phyloP scores from a whole-genome alignment of 2,329 filamentous ascomycete species.

The Alternaria sp. region DNA sequence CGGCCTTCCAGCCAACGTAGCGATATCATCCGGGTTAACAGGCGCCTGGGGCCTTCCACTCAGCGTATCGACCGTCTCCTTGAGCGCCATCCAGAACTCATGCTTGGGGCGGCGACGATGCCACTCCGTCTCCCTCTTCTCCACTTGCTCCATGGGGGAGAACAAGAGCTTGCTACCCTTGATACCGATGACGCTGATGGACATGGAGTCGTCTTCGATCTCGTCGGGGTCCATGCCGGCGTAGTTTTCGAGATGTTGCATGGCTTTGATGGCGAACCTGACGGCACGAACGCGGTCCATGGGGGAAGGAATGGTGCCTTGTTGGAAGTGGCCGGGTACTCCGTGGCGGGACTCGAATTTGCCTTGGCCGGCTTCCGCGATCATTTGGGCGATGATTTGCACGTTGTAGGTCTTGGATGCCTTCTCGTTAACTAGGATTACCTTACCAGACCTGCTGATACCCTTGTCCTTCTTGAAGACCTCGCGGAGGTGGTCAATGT shows the following conservation, averaged over 20 bases:
- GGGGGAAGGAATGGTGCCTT: conserved; percentile 68
- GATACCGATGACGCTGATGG: conserved; percentile 86
- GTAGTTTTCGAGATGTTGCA: conserved; percentile 86
- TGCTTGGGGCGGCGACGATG: conserved; percentile 80
- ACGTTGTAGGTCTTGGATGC: conserved; percentile 88
- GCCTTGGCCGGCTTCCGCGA: conserved; percentile 88
- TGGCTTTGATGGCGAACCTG: conserved; percentile 89
- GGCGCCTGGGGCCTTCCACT: conserved; percentile 60
- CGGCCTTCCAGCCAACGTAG: conserved; percentile 31
- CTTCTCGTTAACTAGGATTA: conserved; percentile 97
- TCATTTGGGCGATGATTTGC: conserved; percentile 93
- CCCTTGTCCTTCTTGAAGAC: conserved; percentile 86
- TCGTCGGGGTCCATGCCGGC: conserved; percentile 68
- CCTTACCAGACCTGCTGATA: conserved; percentile 85
- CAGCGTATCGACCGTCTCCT: conserved; percentile 82
- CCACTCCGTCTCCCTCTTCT: conserved; percentile 90
- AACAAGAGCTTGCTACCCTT: conserved; percentile 91
- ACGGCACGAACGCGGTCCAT: conserved; percentile 97
- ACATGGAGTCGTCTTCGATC: conserved; percentile 75
- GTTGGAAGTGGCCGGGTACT: conserved; percentile 53
- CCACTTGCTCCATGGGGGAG: conserved; percentile 77
- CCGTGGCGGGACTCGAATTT: conserved; percentile 92
- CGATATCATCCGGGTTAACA: conserved; percentile 19
- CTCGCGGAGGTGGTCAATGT: conserved; percentile 87
- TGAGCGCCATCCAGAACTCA: conserved; percentile 84